Evolutionary conservation across 1,284 basidiomycete genomes (phyloP), one percentile per base, ranked within the genome.

Genomic region (Irpex sp.): DNA sequence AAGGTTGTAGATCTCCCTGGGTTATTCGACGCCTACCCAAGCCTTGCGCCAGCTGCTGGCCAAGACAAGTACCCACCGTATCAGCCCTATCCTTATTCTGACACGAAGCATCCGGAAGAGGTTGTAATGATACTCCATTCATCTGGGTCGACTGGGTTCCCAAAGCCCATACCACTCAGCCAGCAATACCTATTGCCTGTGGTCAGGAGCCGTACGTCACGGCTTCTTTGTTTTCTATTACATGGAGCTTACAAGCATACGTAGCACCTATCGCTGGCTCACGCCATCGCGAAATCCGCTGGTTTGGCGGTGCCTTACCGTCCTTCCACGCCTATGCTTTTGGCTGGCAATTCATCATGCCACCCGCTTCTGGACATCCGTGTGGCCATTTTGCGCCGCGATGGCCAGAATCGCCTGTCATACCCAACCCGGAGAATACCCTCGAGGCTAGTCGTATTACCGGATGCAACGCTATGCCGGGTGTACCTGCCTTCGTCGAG

Each of bases 141-240:
- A 2, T 70, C 69, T 7, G 69, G 69, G 4, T 68, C 67, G 8
- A 69, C 68, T 8, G 66, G 67, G 4, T 63, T 64, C 46, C 69
- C 69, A 13, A 69, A 69, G 37, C 66, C 68, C 2, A 66, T 71
- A 36, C 62, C 66, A 3, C 65, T 63, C 33, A 64, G 60, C 5
- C 66, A 68, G 26, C 46, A 46, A 15, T 62, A 60, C 17, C 7
- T 65, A 5, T 43, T 65, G n/a, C 50, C 60, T 13, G 33, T 36
- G 4, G 15, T 35, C 13, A 66, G 65, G 65, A 65, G 63, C 53
- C 15, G 33, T 46, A 36, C n/a, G 9, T 43, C 53, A 55, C 21
- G 2, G 43, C 43, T 31, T 15, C 13, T n/a, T 46, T 58, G 6
- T 31, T 19, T 33, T 31, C 17, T 26, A 8, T 31, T 31, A 13